A percentile compares a stretch with the other conserved stretches of the same genome.
Evolutionary conservation across 139 green algal species (phyloP).

Genomic region (Chlorella sp.): DNA sequence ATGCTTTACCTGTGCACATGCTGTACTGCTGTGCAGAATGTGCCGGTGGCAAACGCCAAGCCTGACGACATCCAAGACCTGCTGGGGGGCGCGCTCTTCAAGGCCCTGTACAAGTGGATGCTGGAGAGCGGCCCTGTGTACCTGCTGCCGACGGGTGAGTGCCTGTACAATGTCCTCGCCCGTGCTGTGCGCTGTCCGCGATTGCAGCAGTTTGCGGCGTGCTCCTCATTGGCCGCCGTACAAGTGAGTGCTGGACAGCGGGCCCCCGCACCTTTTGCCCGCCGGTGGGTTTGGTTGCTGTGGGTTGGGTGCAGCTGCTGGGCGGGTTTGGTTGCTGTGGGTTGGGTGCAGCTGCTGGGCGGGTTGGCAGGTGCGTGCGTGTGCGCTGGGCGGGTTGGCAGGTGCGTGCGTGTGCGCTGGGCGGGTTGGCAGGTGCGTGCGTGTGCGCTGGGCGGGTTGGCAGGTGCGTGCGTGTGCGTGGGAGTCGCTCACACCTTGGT

Average conservation of each 20-base stretch:
- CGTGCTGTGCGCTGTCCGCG: not conserved
- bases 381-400: no score
- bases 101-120: slow-evolving; percentile 88
- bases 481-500: not conserved
- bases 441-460: no score
- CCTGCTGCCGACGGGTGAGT: slow-evolving; percentile 81
- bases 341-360: no score
- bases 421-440: no score
- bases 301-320: no score
- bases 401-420: no score
- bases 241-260: not conserved
- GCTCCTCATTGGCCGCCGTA: not conserved
- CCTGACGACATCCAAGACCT: slow-evolving; percentile 97
- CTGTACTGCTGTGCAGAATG: slow-evolving; percentile 78
- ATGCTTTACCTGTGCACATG: no score
- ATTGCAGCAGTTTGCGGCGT: not conserved
- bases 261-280: not conserved
- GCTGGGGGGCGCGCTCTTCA: slow-evolving; percentile 96
- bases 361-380: not conserved
- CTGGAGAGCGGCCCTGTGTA: slow-evolving; percentile 94
- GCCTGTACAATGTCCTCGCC: not conserved
- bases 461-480: no score
- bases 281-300: not conserved
- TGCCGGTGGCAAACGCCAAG: slow-evolving; percentile 96
- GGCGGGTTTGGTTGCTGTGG: no score